These are phyloP conservation scores for Bacidia rubella DNA, from an alignment of 495 filamentous ascomycete genomes.

Conservation along the genomic window DNA sequence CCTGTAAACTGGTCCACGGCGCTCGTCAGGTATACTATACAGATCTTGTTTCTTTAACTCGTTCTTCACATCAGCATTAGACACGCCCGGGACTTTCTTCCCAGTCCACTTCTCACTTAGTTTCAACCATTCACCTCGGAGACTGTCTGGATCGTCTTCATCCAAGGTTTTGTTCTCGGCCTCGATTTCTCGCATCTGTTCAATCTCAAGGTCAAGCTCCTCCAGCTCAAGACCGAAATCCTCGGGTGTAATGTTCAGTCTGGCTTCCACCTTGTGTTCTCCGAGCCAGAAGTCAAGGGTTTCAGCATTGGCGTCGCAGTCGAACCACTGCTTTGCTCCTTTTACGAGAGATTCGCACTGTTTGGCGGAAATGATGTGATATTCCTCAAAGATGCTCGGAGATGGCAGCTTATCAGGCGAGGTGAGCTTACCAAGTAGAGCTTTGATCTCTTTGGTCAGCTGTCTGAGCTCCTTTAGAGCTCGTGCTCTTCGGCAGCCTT, in stretches of 20 bases:
- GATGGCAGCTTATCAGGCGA: constrained; percentile 24
- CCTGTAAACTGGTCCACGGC: constrained; percentile 48
- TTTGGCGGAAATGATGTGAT: constrained; percentile 42
- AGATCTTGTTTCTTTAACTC: constrained; percentile 34
- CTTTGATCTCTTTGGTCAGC: constrained; percentile 31
- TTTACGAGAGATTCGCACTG: constrained; percentile 51
- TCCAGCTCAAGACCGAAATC: constrained; percentile 40
- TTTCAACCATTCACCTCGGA: constrained; percentile 34
- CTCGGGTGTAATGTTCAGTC: constrained; percentile 27
- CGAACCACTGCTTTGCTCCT: constrained; percentile 38
- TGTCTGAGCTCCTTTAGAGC: constrained; percentile 31
- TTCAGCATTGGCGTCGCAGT: constrained; percentile 25
- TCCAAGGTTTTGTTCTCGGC: constrained; percentile 37
- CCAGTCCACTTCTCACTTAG: constrained; percentile 39
- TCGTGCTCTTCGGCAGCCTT: constrained; percentile 21
- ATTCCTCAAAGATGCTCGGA: constrained; percentile 34
- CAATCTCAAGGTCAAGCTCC: constrained; percentile 51
- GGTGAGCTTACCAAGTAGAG: constrained; percentile 35
- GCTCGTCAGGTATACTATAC: constrained; percentile 37
- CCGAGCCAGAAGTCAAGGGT: constrained; percentile 52
- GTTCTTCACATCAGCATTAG: constrained; percentile 21
- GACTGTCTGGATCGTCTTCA: constrained; percentile 39
- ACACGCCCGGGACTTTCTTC: constrained; percentile 12
- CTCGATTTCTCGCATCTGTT: constrained; percentile 52
- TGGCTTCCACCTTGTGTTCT: constrained; percentile 28